A percentile compares a stretch with the other conserved stretches of the same genome.
phyloP scores from a whole-genome alignment of 169 alveolate species.

The Eimeria acervulina region DNA sequence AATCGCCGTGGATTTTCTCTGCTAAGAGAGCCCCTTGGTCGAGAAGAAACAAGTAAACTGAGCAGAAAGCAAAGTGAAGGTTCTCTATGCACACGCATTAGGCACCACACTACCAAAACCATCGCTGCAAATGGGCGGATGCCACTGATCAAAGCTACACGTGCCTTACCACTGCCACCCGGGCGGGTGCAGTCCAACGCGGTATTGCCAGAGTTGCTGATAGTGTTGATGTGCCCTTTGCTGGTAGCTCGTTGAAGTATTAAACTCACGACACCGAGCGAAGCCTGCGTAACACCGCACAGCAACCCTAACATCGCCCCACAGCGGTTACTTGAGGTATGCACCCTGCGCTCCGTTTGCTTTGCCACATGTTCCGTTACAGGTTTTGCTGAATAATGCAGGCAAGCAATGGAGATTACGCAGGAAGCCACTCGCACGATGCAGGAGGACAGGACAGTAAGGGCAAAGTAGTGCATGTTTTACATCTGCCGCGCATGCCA shows the following conservation, averaged over 20 bases:
- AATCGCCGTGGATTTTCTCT: not conserved
- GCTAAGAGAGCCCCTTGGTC: conserved; percentile 54
- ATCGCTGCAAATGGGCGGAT: not conserved
- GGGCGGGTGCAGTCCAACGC: conserved; percentile 51
- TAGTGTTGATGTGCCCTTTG: conserved; percentile 1
- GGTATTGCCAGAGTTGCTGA: conserved; percentile 41
- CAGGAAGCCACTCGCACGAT: not conserved
- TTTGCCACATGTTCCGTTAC: not conserved
- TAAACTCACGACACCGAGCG: conserved; percentile 52
- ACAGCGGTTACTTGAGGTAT: not conserved
- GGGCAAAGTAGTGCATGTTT: not conserved
- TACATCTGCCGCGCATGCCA: conserved; percentile 63
- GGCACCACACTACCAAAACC: not conserved
- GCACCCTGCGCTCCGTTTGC: not conserved
- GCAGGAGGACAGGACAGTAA: not conserved
- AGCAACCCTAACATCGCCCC: not conserved
- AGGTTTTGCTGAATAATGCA: not conserved
- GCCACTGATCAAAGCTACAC: not conserved
- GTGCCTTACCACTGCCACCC: conserved; percentile 47
- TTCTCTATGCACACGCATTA: not conserved
- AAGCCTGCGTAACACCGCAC: conserved; percentile 23
- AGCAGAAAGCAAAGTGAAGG: not conserved
- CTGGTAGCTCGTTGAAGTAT: conserved; percentile 14
- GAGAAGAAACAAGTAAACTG: conserved; percentile 44
- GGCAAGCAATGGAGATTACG: not conserved